phyloP scores from a whole-genome alignment of 768 basidiomycete species.

The Mycena kentingensis region DNA sequence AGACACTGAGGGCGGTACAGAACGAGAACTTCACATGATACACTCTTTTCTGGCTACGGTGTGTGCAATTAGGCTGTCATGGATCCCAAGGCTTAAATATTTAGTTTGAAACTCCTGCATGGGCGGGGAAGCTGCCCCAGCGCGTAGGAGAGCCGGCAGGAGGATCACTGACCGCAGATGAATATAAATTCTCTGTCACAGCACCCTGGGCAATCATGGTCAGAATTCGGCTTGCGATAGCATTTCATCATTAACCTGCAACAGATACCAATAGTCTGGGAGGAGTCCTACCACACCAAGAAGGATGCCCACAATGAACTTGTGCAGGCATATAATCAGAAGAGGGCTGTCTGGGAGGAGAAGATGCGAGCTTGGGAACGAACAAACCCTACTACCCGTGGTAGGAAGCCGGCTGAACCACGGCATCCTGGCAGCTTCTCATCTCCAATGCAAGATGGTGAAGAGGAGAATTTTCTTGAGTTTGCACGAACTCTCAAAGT shows the following conservation, averaged over 20 bases:
- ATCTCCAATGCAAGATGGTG: conserved; percentile 19
- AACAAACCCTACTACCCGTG: not conserved
- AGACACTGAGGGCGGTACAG: conserved; percentile 5
- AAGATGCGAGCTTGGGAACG: not conserved
- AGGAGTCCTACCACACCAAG: not conserved
- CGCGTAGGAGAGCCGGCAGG: conserved; percentile 28
- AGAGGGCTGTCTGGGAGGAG: too few relatives aligned
- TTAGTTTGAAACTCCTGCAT: conserved; percentile 26
- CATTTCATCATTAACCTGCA: not conserved
- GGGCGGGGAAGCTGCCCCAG: conserved; percentile 24
- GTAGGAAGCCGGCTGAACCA: not conserved
- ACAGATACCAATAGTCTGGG: conserved; percentile 22
- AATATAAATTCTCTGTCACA: conserved; percentile 26
- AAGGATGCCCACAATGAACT: not conserved
- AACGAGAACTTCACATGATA: conserved; percentile 21
- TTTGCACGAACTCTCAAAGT: conserved; percentile 25
- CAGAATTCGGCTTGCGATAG: not conserved
- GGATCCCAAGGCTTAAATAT: not conserved
- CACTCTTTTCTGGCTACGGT: conserved; percentile 20
- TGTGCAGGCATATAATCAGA: not conserved
- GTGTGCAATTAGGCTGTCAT: not conserved
- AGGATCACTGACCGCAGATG: conserved; percentile 28
- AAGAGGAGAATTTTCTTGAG: conserved; percentile 22
- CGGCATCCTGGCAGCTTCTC: not conserved
- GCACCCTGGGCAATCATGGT: conserved; percentile 21